Percentiles rank a stretch among this genome's conserved stretches.
Conservation (phyloP, 2,329 filamentous ascomycete species). For the Elsinoe arachidis region DNA sequence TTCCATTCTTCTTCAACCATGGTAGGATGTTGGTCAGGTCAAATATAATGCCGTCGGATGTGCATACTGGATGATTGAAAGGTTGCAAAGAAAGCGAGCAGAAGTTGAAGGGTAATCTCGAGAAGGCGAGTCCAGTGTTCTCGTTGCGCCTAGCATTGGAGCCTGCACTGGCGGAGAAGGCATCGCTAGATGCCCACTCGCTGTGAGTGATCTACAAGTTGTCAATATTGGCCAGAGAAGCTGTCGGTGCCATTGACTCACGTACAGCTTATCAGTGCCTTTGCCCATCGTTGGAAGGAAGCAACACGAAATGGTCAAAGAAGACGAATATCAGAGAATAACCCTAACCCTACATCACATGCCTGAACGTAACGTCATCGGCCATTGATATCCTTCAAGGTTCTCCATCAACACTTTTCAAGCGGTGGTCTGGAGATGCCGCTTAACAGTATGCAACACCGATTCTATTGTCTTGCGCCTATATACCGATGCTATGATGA, state of each 20-base stretch:
- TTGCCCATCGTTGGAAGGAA: slow-evolving; percentile 8
- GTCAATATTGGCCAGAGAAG: slow-evolving; percentile 11
- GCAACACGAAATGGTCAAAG: background rate
- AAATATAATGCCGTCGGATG: slow-evolving; percentile 76
- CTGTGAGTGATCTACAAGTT: slow-evolving; percentile 74
- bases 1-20: slow-evolving; percentile 89
- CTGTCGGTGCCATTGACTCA: slow-evolving; percentile 21
- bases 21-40: slow-evolving; percentile 89
- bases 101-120: slow-evolving; percentile 92
- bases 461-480: too few species aligned
- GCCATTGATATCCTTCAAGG: too few species aligned
- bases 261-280: slow-evolving; percentile 35
- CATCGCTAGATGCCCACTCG: slow-evolving; percentile 89
- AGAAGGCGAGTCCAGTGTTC: slow-evolving; percentile 58
- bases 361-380: too few species aligned
- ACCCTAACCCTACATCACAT: too few species aligned
- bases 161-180: slow-evolving; percentile 72
- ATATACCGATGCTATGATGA: too few species aligned
- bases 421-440: too few species aligned
- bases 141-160: slow-evolving; percentile 52
- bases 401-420: too few species aligned
- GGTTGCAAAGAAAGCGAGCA: slow-evolving; percentile 94
- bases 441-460: too few species aligned
- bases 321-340: too few species aligned
- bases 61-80: slow-evolving; percentile 91